Conservation (phyloP, 129 eudicot species). For the Glebionis coronaria region DNA sequence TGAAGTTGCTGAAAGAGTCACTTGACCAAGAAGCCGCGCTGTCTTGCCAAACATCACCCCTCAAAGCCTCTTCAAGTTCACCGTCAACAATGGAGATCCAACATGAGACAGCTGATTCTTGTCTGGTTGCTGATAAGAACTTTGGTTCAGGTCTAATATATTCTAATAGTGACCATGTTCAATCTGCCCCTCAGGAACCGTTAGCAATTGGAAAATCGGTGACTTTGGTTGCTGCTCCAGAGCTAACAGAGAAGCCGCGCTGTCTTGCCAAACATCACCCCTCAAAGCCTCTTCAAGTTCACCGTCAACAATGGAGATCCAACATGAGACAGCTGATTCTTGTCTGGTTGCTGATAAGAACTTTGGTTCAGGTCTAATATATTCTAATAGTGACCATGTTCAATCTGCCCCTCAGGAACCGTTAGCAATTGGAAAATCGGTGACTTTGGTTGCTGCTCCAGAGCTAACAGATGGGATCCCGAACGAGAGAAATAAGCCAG, state of each 20-base stretch:
- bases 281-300: neutral
- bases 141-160: neutral
- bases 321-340: neutral
- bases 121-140: neutral
- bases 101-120: neutral
- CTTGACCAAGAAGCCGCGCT: conserved; percentile 43
- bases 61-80: neutral
- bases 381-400: neutral
- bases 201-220: neutral
- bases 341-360: neutral
- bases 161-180: neutral
- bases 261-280: neutral
- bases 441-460: conserved; percentile 1
- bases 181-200: neutral
- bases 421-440: neutral
- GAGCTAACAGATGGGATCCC: neutral
- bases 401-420: neutral
- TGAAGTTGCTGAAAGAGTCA: conserved; percentile 52
- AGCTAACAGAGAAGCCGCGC: neutral
- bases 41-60: neutral
- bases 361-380: neutral
- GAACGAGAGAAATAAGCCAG: neutral
- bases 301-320: neutral
- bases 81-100: neutral
- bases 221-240: conserved; percentile 1